phyloP scores from a whole-genome alignment of 2,329 filamentous ascomycete species.

The Cercospora sp. region DNA sequence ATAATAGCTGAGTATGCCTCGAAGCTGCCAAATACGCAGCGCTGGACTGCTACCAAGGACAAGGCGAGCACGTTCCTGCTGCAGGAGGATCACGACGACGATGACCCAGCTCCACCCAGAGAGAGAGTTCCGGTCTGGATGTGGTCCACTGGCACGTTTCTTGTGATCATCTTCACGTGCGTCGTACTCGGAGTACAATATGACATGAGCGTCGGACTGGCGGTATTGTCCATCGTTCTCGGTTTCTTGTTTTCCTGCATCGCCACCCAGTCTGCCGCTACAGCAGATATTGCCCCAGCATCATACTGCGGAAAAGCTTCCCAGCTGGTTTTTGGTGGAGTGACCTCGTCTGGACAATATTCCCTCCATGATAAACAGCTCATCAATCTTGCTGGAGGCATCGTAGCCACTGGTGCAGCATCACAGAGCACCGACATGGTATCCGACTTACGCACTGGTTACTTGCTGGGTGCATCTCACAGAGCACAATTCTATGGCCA shows the following conservation, averaged over 20 bases:
- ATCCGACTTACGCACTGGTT: conserved; percentile 65
- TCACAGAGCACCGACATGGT: conserved; percentile 51
- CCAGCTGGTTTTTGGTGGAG: conserved; percentile 64
- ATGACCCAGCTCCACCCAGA: conserved; percentile 52
- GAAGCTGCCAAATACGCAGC: conserved; percentile 6
- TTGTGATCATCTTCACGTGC: conserved; percentile 42
- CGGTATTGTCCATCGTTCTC: conserved; percentile 56
- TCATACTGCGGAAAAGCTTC: conserved; percentile 64
- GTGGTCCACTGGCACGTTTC: conserved; percentile 50
- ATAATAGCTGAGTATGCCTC: conserved; percentile 8
- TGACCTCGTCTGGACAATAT: conserved; percentile 55
- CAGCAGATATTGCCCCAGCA: conserved; percentile 55
- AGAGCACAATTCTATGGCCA: conserved; percentile 66
- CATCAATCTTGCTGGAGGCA: conserved; percentile 63
- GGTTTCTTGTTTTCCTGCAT: conserved; percentile 55
- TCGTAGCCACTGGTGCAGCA: conserved; percentile 38
- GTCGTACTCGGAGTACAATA: conserved; percentile 55
- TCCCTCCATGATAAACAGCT: conserved; percentile 55
- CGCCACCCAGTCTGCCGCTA: conserved; percentile 55
- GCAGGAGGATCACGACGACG: conserved; percentile 32
- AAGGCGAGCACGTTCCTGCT: conserved; percentile 15
- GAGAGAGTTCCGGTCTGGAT: conserved; percentile 53
- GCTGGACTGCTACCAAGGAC: conserved; percentile 8
- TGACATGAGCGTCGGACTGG: conserved; percentile 57
- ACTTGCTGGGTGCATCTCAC: conserved; percentile 63